Evolutionary conservation across 2,329 filamentous ascomycete species (phyloP), one percentile per base, ranked within the genome.

Genomic region (Penicillium psychrosexuale): DNA sequence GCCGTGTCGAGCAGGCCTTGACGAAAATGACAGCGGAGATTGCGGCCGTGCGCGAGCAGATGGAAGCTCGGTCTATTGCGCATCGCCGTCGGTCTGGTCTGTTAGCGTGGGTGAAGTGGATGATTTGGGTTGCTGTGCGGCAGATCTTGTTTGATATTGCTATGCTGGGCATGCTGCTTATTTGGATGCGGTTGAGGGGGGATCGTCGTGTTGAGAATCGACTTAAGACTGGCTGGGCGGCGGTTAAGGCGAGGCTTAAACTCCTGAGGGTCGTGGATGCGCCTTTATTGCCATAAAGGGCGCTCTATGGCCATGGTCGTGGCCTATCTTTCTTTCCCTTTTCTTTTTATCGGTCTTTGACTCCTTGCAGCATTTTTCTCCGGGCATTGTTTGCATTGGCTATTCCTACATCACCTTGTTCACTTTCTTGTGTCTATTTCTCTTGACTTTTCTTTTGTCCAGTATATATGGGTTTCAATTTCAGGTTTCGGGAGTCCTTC

Each of bases 1-100:
- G 84, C 56, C 86, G 89, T 64, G 87, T 97, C 58, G 93, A 97
- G 75, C 83, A 86, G 40, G 90, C 91, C 22, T 80, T 97, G 53
- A 90, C 93, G 53, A 90, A 91, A 64, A 86, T 97, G 76, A 96
- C 92, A 5, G 89, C 91, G 15, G 94, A 99, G 74, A 85, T 99
- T 31, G 92, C 94, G 1, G 94, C 94, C 0, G 75, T 97, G 58
- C 84, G 94, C 34, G 94, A 99, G 74, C 92, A 97, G 69, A 88
- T 97, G 62, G 88, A 91, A 51, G 83, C 85, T 0, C 86, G 90
- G 0, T 81, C 89, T 12, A 84, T 93, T 61, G 88, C 88, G 76
- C 83, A 84, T 58, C 82, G 83, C 62, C 86, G 82, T 62, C 82
- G 84, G 58, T 83, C 83, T 58, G 86, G 83, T 51, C 72, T 89